Conservation (phyloP, 805 yeast genomes). For the Ogataea zsoltii region DNA sequence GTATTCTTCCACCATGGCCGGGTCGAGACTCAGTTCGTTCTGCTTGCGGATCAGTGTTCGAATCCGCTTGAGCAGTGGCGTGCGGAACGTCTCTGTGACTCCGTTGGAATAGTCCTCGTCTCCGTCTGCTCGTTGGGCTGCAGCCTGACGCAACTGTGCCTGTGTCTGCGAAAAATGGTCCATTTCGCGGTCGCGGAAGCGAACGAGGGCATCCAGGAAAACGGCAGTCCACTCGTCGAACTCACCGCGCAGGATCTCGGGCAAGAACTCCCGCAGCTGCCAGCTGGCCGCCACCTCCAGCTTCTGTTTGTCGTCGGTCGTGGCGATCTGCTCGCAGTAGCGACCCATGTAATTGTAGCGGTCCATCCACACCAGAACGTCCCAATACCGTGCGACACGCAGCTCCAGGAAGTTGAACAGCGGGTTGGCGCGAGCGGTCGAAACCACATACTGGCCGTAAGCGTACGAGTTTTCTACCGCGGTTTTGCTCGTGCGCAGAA, state of each 20-base stretch:
- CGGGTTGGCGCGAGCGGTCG: conserved; percentile 77
- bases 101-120: conserved; percentile 37
- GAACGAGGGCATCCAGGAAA: conserved; percentile 68
- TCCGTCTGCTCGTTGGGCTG: no score
- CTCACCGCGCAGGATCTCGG: conserved; percentile 73
- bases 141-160: no score
- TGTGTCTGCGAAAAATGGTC: conserved; percentile 21
- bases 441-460: conserved; percentile 79
- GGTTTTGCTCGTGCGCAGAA: conserved; percentile 71
- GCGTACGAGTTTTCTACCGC: conserved; percentile 88
- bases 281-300: conserved; percentile 61
- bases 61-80: conserved; percentile 66
- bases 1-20: conserved; percentile 63
- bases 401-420: conserved; percentile 82
- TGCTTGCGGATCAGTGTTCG: conserved; percentile 67
- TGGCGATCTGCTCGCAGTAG: conserved; percentile 46
- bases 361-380: conserved; percentile 93
- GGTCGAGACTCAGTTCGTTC: conserved; percentile 67
- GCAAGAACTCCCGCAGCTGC: conserved; percentile 77
- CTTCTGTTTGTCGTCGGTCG: conserved; percentile 44
- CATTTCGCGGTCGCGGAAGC: conserved; percentile 45
- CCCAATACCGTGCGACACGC: conserved; percentile 81
- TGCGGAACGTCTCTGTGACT: conserved; percentile 56
- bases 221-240: conserved; percentile 85
- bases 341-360: conserved; percentile 83